These are phyloP conservation scores for Blumeriella jaapii DNA, from an alignment of 2,329 filamentous ascomycete species.

Conservation along the genomic window DNA sequence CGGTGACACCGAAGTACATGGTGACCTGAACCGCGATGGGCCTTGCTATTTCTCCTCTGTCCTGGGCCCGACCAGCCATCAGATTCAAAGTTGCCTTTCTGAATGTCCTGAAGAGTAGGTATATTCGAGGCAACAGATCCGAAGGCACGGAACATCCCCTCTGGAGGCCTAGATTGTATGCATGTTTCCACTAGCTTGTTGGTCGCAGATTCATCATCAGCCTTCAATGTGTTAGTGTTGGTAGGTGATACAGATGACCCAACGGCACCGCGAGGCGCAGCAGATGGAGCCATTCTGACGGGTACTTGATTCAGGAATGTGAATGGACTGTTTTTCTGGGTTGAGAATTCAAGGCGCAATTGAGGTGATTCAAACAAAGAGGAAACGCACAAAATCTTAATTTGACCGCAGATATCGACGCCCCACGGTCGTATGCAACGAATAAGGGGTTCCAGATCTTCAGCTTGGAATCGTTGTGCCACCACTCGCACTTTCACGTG, in stretches of 20 bases:
- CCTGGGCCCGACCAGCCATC: constrained; percentile 16
- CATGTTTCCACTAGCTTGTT: constrained; percentile 7
- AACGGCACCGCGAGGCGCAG: neutral
- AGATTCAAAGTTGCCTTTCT: constrained; percentile 13
- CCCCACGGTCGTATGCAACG: no score
- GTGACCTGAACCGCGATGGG: constrained; percentile 11
- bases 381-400: no score
- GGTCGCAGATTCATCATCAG: constrained; percentile 5
- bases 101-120: constrained; percentile 16
- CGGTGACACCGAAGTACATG: constrained; percentile 8
- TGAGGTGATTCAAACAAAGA: no score
- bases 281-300: no score
- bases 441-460: no score
- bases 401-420: no score
- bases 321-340: no score
- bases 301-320: no score
- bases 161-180: constrained; percentile 13
- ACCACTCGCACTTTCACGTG: no score
- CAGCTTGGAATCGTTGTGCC: no score
- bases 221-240: constrained; percentile 7
- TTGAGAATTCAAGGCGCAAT: no score
- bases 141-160: constrained; percentile 19
- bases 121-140: constrained; percentile 14
- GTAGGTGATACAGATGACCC: constrained; percentile 1
- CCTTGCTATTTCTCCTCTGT: constrained; percentile 15